Evolutionary conservation across 2,329 filamentous ascomycete genomes (phyloP).

Genomic region (Nannizziopsis arthrosporioides): DNA sequence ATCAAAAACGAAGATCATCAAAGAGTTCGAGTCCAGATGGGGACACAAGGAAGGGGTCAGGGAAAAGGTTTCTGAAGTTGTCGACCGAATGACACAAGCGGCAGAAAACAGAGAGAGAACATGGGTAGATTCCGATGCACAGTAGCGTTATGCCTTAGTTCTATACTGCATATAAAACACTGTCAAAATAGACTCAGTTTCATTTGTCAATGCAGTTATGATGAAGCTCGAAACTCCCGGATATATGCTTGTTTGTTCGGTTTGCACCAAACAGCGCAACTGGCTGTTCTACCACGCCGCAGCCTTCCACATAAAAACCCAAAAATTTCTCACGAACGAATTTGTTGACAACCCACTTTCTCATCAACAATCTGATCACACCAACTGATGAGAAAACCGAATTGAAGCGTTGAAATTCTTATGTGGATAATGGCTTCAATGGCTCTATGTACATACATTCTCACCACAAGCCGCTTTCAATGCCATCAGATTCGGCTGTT

Average conservation of each 20-base stretch:
- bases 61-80: slow-evolving; percentile 57
- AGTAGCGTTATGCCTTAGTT: background rate
- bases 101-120: slow-evolving; percentile 28
- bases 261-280: background rate
- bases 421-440: too few relatives aligned
- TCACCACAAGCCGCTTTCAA: too few relatives aligned
- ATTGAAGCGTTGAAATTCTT: too few relatives aligned
- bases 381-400: too few relatives aligned
- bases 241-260: background rate
- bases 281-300: background rate
- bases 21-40: slow-evolving; percentile 49
- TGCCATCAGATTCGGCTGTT: too few relatives aligned
- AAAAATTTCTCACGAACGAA: background rate
- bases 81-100: slow-evolving; percentile 49
- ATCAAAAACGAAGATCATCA: slow-evolving; percentile 47
- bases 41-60: slow-evolving; percentile 57
- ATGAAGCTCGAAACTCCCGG: too few relatives aligned
- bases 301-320: slow-evolving; percentile 3
- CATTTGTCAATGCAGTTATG: too few relatives aligned
- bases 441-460: too few relatives aligned
- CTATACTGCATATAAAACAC: background rate
- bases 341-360: background rate
- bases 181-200: too few relatives aligned
- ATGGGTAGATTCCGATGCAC: slow-evolving; percentile 3
- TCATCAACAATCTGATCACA: too few relatives aligned